phyloP scores from a whole-genome alignment of 2,329 filamentous ascomycete genomes.

The Ceratocystis variospora region DNA sequence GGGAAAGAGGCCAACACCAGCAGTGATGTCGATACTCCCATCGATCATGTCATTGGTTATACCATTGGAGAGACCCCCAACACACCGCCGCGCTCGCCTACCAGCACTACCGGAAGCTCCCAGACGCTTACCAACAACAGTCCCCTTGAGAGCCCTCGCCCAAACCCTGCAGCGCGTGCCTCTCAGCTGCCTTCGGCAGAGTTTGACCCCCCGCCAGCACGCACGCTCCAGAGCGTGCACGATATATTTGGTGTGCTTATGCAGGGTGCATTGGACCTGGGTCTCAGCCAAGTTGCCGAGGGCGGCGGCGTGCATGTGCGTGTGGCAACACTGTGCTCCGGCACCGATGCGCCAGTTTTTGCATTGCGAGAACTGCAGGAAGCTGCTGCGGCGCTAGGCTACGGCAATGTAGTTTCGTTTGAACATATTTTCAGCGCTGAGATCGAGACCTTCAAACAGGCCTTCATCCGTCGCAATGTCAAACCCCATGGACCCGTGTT shows the following conservation, averaged over 20 bases:
- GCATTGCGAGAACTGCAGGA: constrained; percentile 45
- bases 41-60: not conserved
- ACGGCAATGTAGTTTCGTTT: constrained; percentile 30
- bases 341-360: constrained; percentile 61
- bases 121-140: not conserved
- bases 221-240: constrained; percentile 1
- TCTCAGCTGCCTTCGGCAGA: not conserved
- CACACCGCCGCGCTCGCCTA: not conserved
- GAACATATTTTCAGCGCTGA: constrained; percentile 49
- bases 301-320: constrained; percentile 24
- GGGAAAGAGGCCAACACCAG: not conserved
- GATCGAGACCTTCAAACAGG: constrained; percentile 50
- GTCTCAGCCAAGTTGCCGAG: constrained; percentile 23
- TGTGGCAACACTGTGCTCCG: constrained; percentile 65
- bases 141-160: too few species aligned
- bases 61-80: not conserved
- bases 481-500: constrained; percentile 37
- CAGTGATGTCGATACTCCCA: too few species aligned
- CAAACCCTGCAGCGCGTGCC: not conserved
- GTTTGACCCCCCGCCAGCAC: not conserved
- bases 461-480: constrained; percentile 49
- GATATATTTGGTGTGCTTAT: constrained; percentile 13
- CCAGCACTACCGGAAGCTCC: not conserved
- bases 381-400: constrained; percentile 26
- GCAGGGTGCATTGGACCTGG: constrained; percentile 15